Conservation (phyloP, 371 early-diverging fungal genomes). For the Mortierella sp. region DNA sequence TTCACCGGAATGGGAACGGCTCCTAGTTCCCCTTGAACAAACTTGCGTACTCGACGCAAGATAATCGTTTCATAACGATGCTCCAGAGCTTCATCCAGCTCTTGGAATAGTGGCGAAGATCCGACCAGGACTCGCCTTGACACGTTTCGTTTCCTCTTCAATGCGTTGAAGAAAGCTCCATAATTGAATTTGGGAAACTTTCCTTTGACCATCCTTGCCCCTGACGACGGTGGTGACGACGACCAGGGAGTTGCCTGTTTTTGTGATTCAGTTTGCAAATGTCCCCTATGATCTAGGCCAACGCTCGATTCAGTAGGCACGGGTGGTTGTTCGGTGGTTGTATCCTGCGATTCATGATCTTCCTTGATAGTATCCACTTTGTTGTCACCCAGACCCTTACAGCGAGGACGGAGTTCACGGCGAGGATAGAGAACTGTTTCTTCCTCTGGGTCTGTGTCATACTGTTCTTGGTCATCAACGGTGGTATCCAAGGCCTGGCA, state of each 20-base stretch:
- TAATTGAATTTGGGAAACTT: slow-evolving; percentile 48
- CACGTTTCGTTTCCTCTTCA: slow-evolving; percentile 36
- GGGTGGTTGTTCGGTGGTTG: background rate
- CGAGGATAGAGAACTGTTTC: slow-evolving; percentile 16
- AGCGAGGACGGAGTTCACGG: background rate
- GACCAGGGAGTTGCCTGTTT: too few species aligned
- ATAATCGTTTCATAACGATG: slow-evolving; percentile 51
- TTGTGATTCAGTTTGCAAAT: too few species aligned
- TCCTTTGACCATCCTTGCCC: slow-evolving; percentile 29
- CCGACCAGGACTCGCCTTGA: slow-evolving; percentile 52
- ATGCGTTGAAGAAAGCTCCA: slow-evolving; percentile 33
- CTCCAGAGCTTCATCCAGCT: slow-evolving; percentile 45
- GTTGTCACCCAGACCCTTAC: background rate
- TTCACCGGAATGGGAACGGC: slow-evolving; percentile 30
- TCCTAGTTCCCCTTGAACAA: slow-evolving; percentile 37
- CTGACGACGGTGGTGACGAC: too few species aligned
- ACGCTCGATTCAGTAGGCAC: background rate
- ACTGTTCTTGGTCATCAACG: background rate
- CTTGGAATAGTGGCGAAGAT: slow-evolving; percentile 52
- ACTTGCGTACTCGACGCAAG: slow-evolving; percentile 45
- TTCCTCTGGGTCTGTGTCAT: slow-evolving; percentile 17
- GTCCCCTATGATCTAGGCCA: too few species aligned
- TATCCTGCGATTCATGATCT: background rate
- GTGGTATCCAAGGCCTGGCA: background rate
- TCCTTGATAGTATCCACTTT: background rate